phyloP scores from a whole-genome alignment of 129 eudicot genomes.

The carrot (Daucus carota) region DH1_v3.0 NC_030386.2:29191501-29192000 shows the following conservation, averaged over 20 bases:
- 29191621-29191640: background rate
- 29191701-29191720: slow-evolving; percentile 5
- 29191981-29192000: background rate
- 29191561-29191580: background rate
- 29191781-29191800: background rate
- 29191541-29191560: background rate
- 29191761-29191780: background rate
- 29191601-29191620: background rate
- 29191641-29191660: background rate
- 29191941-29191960: background rate
- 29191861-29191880: background rate
- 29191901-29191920: background rate
- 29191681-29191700: background rate
- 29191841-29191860: background rate
- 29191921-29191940: background rate
- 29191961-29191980: background rate
- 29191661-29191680: background rate
- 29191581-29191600: background rate
- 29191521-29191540: background rate
- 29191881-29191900: background rate
- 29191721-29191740: background rate
- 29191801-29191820: background rate
- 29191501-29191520: background rate
- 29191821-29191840: background rate
- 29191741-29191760: background rate